phyloP scores from a whole-genome alignment of 768 basidiomycete genomes.

The Leucosporidium yakuticum region DNA sequence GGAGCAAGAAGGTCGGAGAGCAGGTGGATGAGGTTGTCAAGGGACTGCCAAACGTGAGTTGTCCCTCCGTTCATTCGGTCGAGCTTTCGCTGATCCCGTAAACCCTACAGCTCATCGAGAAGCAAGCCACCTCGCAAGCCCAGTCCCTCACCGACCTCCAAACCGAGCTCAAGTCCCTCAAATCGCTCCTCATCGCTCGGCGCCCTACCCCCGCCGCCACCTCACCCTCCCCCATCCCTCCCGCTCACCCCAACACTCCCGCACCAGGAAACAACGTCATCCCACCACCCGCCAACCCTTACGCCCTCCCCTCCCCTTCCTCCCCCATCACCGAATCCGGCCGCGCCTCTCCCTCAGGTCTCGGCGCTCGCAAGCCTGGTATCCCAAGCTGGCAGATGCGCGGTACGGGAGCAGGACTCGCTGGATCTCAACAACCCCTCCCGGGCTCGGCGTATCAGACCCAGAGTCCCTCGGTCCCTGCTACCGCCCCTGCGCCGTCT shows the following conservation, averaged over 20 bases:
- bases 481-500: slow-evolving; percentile 9
- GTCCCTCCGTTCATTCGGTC: slow-evolving; percentile 1
- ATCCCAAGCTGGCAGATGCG: slow-evolving; percentile 91
- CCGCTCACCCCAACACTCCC: not conserved
- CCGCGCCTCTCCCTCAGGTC: not conserved
- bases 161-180: slow-evolving; percentile 88
- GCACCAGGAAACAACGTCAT: too few relatives aligned
- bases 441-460: not conserved
- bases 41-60: slow-evolving; percentile 76
- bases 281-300: not conserved
- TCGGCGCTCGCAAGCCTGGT: slow-evolving; percentile 35
- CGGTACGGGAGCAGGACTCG: slow-evolving; percentile 39
- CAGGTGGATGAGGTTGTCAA: slow-evolving; percentile 84
- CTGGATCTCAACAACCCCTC: not conserved
- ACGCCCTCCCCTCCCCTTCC: slow-evolving; percentile 47
- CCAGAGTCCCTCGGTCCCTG: slow-evolving; percentile 25
- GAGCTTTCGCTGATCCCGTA: not conserved
- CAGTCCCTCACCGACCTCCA: slow-evolving; percentile 80
- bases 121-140: slow-evolving; percentile 76
- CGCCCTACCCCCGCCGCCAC: slow-evolving; percentile 9
- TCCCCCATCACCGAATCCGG: too few relatives aligned
- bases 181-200: slow-evolving; percentile 58
- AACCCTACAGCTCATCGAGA: slow-evolving; percentile 75
- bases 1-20: slow-evolving; percentile 82
- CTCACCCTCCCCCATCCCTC: not conserved